Evolutionary conservation across 1,139 yeast genomes (phyloP), one percentile per base, ranked within the genome.

Genomic region (Yamadazyma spencermartinsiae): DNA sequence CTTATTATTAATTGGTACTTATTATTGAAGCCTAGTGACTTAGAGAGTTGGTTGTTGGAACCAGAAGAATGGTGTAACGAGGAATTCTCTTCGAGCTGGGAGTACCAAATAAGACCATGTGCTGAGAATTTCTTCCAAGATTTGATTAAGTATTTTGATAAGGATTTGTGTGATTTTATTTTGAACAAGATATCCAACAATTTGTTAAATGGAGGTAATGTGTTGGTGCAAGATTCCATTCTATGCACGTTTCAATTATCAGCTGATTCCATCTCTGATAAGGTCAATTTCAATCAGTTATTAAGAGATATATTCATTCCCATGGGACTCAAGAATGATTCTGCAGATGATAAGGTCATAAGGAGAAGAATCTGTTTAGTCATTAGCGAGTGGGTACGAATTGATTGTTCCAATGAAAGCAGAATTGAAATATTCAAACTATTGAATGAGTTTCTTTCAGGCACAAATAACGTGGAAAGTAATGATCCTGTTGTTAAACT

Each of bases 61-160:
- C 96, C 98, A 0, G 98, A 89, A 58, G 96, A 87, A 55, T 92
- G 95, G 88, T 80, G 87, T 24, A 81, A 81, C 46, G 95, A 86
- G 54, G 95, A 89, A 49, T 66, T 82, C 41, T 76, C 83, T 31
- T 71, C 80, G 6, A 82, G 86, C 51, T 88, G 88, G 80, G 97
- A 90, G 54, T 88, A 70, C 54, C 92, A 87, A 54, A 73, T 89
- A 5, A 72, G 96, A 38, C 90, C 95, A 2, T 87, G 96, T 59
- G 89, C 96, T 0, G 96, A 89, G 49, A 80, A 82, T 51, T 80
- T 88, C 48, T 90, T 82, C 54, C 87, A 82, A 45, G 95, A 86
- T 53, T 61, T 92, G 43, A 74, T 87, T 31, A 70, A 74, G 33
- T 74, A 74, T 44, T 87, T 85, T 59, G 81, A 81, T 37, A 79